A percentile compares a stretch with the other conserved stretches of the same genome.
These are phyloP conservation scores for Apiotrichum brassicae DNA, from an alignment of 1,284 basidiomycete genomes.

Conservation along the genomic window DNA sequence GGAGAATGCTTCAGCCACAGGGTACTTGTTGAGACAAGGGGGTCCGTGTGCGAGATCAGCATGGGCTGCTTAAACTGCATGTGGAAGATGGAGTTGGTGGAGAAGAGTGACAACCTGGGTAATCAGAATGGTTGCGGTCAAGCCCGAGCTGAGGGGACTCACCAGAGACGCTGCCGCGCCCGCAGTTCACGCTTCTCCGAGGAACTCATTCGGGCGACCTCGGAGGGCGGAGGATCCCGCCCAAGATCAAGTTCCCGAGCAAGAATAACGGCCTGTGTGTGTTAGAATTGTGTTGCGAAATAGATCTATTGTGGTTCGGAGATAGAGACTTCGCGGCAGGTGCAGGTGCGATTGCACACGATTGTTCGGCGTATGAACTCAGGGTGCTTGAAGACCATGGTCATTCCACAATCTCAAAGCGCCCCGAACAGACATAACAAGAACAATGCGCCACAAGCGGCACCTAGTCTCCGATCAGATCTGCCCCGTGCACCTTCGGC, in stretches of 20 bases:
- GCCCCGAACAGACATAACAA: too few relatives aligned
- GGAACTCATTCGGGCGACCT: conserved; percentile 18
- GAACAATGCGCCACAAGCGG: too few relatives aligned
- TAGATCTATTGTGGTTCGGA: too few relatives aligned
- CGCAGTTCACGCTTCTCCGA: conserved; percentile 21
- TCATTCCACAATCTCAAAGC: too few relatives aligned
- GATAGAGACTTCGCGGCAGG: too few relatives aligned
- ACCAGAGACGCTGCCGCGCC: conserved; percentile 30
- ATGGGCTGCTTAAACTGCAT: conserved; percentile 40
- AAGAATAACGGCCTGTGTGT: conserved; percentile 28
- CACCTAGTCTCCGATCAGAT: too few relatives aligned
- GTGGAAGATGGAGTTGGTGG: conserved; percentile 35
- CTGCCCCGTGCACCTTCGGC: too few relatives aligned
- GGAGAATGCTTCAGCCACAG: conserved; percentile 25
- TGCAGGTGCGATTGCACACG: too few relatives aligned
- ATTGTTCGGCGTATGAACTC: too few relatives aligned
- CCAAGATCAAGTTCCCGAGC: conserved; percentile 34
- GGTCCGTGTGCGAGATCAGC: conserved; percentile 31
- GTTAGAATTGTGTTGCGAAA: too few relatives aligned
- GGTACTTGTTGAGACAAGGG: conserved; percentile 22
- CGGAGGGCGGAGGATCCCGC: conserved; percentile 15
- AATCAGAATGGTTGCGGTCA: too few relatives aligned
- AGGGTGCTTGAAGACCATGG: too few relatives aligned
- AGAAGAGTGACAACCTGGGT: conserved; percentile 32
- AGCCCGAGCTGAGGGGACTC: conserved; percentile 4